Percentiles rank a stretch among this genome's conserved stretches.
These are phyloP conservation scores for Rhodotorula glutinis DNA, from an alignment of 1,284 basidiomycete species.

Conservation along the genomic window DNA sequence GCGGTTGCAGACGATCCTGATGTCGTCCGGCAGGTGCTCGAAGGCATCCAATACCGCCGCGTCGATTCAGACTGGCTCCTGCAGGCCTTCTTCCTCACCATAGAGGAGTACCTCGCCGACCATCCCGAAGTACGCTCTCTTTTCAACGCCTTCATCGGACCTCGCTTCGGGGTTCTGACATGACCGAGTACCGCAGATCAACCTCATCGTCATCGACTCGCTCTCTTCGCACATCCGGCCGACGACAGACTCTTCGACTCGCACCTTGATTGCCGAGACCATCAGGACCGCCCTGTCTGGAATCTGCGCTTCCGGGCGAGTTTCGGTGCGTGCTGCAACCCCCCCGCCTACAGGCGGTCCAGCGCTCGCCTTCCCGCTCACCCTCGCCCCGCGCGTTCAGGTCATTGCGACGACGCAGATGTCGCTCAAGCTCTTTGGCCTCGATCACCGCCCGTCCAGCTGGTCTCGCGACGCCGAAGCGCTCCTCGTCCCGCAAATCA, in stretches of 20 bases:
- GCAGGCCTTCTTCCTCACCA: constrained; percentile 22
- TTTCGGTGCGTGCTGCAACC: constrained; percentile 18
- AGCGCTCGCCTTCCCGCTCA: too few relatives aligned
- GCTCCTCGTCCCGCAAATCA: constrained; percentile 28
- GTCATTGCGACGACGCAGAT: constrained; percentile 24
- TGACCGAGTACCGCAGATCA: constrained; percentile 19
- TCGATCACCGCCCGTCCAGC: constrained; percentile 19
- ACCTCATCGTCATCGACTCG: constrained; percentile 34
- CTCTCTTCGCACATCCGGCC: constrained; percentile 25
- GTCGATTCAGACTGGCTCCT: constrained; percentile 30
- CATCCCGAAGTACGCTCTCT: constrained; percentile 6
- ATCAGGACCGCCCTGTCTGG: constrained; percentile 10
- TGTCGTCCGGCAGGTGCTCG: background rate
- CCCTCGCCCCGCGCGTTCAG: background rate
- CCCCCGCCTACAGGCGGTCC: background rate
- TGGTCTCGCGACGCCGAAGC: constrained; percentile 35
- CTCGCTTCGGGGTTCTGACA: too few relatives aligned
- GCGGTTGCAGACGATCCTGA: constrained; percentile 2
- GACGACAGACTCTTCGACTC: constrained; percentile 18
- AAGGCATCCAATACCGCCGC: constrained; percentile 27
- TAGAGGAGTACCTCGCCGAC: constrained; percentile 23
- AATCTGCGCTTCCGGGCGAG: constrained; percentile 8
- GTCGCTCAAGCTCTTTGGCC: constrained; percentile 31
- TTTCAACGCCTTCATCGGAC: background rate
- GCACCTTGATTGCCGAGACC: constrained; percentile 13